phyloP scores from a whole-genome alignment of 2,329 filamentous ascomycete genomes.

The Aspergillus viridinutans region DNA sequence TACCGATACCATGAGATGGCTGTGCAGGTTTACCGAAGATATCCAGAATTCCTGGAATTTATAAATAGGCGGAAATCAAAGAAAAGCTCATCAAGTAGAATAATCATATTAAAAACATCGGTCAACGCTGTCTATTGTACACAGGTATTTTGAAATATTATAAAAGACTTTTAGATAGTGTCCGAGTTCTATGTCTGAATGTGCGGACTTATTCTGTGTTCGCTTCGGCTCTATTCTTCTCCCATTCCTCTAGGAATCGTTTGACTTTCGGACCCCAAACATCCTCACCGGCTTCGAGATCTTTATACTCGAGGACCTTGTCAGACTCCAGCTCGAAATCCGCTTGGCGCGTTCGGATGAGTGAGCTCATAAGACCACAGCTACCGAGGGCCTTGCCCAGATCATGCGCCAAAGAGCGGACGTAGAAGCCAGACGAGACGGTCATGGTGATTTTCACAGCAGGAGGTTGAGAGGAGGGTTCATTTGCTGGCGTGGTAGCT shows the following conservation, averaged over 20 bases:
- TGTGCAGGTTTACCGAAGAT: background rate
- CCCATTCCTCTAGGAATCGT: constrained; percentile 52
- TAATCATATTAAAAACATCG: background rate
- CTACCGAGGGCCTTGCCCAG: constrained; percentile 78
- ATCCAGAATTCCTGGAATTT: background rate
- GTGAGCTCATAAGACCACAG: constrained; percentile 77
- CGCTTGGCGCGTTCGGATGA: constrained; percentile 75
- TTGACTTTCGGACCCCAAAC: constrained; percentile 77
- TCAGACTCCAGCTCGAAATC: constrained; percentile 67
- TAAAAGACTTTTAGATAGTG: background rate
- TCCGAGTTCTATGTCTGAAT: background rate
- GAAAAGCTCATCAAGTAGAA: background rate
- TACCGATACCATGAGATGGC: background rate
- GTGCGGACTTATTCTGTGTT: constrained; percentile 5
- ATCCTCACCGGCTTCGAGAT: constrained; percentile 70
- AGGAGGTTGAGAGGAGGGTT: constrained; percentile 46
- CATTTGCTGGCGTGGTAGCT: constrained; percentile 1
- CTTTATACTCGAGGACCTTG: constrained; percentile 74
- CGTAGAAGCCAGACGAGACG: constrained; percentile 94
- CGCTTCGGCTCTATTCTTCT: constrained; percentile 35
- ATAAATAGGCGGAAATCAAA: background rate
- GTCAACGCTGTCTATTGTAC: background rate
- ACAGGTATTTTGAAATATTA: background rate
- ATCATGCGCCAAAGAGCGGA: constrained; percentile 89
- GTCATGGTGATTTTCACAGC: constrained; percentile 84